Conservation (phyloP, 805 yeast genomes). For the Candida coleopterorum region DNA sequence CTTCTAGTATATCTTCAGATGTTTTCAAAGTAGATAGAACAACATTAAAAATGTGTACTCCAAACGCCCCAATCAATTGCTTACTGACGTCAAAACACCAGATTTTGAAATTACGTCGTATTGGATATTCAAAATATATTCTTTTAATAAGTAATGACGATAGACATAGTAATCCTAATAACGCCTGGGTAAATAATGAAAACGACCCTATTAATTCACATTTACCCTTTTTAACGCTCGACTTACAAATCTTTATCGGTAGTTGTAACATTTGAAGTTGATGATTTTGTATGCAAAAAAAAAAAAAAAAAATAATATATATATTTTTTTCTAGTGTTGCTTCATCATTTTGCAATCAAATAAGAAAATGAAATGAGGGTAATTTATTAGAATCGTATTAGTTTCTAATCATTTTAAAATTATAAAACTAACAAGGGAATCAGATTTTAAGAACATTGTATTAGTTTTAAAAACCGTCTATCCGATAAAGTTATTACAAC, state of each 20-base stretch:
- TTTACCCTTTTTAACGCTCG: slow-evolving; percentile 23
- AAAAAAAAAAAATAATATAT: too few relatives aligned
- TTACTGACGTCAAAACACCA: slow-evolving; percentile 90
- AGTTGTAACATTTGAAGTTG: neutral
- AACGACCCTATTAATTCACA: slow-evolving; percentile 72
- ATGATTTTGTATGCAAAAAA: too few relatives aligned
- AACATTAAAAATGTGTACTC: slow-evolving; percentile 76
- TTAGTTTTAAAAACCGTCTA: too few relatives aligned
- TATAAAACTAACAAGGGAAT: too few relatives aligned
- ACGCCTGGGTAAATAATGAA: slow-evolving; percentile 70
- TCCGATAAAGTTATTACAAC: too few relatives aligned
- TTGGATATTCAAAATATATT: slow-evolving; percentile 64
- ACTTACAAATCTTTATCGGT: neutral
- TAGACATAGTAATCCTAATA: slow-evolving; percentile 73
- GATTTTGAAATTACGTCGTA: slow-evolving; percentile 76
- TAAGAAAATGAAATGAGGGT: too few relatives aligned
- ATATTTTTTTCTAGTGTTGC: too few relatives aligned
- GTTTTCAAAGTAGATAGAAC: slow-evolving; percentile 60
- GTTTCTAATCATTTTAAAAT: too few relatives aligned
- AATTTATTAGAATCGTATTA: too few relatives aligned
- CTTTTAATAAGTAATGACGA: slow-evolving; percentile 72
- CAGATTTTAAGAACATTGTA: too few relatives aligned
- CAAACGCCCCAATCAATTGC: slow-evolving; percentile 82
- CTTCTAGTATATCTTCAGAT: slow-evolving; percentile 6
- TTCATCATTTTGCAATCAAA: too few relatives aligned